Evolutionary conservation across 1,139 yeast genomes (phyloP).

Genomic region (Kodamaea fungicola): DNA sequence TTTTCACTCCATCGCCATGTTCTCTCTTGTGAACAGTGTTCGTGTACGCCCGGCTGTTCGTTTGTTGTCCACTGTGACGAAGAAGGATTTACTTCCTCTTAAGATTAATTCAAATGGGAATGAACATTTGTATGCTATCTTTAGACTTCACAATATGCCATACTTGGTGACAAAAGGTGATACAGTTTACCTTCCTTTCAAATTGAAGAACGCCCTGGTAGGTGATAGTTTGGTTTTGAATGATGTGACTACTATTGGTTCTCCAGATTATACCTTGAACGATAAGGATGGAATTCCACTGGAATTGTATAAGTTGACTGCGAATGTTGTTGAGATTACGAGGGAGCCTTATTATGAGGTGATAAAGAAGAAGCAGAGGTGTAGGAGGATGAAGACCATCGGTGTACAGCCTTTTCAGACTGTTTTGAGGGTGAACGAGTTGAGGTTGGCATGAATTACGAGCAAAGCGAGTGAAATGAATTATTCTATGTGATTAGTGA

Average conservation of each 20-base stretch:
- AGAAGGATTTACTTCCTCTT: constrained; percentile 40
- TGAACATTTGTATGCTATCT: constrained; percentile 67
- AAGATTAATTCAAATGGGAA: constrained; percentile 57
- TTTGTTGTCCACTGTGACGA: too few species aligned
- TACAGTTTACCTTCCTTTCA: constrained; percentile 70
- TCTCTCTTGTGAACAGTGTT: too few species aligned
- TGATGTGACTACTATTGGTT: constrained; percentile 79
- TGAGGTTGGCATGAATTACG: constrained; percentile 37
- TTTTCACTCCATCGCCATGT: too few species aligned
- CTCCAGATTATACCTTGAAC: constrained; percentile 70
- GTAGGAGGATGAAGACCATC: constrained; percentile 78
- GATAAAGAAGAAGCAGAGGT: constrained; percentile 67
- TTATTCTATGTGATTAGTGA: not conserved
- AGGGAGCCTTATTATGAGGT: constrained; percentile 69
- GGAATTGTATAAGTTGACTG: constrained; percentile 58
- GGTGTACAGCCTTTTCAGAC: constrained; percentile 80
- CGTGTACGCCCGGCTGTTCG: too few species aligned
- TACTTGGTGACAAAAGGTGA: constrained; percentile 93
- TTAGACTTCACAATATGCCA: constrained; percentile 79
- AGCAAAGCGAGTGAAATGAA: not conserved
- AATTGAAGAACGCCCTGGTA: constrained; percentile 67
- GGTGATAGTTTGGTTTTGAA: constrained; percentile 76
- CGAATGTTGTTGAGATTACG: constrained; percentile 81
- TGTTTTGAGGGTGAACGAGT: constrained; percentile 72
- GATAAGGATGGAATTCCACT: constrained; percentile 32